Percentiles rank a stretch among this genome's conserved stretches.
Conservation (phyloP, 208 protist genomes). For the Leishmania tropica region DNA sequence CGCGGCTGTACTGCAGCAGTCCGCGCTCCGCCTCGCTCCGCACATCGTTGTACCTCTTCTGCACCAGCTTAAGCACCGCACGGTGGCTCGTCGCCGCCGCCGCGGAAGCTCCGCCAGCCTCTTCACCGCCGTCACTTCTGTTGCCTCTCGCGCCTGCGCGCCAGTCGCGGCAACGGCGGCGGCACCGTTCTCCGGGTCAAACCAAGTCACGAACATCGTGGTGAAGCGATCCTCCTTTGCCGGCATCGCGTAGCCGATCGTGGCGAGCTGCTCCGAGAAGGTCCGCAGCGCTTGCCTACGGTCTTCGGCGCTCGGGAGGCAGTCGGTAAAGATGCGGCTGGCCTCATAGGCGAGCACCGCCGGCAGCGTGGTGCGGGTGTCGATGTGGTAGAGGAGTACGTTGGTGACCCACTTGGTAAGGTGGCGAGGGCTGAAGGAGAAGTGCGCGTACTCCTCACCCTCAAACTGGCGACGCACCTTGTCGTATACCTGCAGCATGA, state of each 20-base stretch:
- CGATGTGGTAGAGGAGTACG: slow-evolving; percentile 93
- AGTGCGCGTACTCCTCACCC: slow-evolving; percentile 95
- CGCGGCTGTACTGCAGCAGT: slow-evolving; percentile 94
- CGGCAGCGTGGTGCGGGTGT: slow-evolving; percentile 85
- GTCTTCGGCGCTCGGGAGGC: slow-evolving; percentile 86
- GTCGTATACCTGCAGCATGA: slow-evolving; percentile 95
- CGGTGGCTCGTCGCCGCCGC: neutral
- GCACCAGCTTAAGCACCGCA: slow-evolving; percentile 45
- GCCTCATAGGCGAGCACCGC: slow-evolving; percentile 94
- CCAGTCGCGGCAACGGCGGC: neutral
- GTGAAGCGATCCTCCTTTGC: slow-evolving; percentile 71
- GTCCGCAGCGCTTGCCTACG: slow-evolving; percentile 64
- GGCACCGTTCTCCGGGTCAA: slow-evolving; percentile 29
- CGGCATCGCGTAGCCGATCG: slow-evolving; percentile 82
- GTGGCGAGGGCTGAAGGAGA: slow-evolving; percentile 96
- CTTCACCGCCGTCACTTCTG: neutral
- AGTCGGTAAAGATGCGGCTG: slow-evolving; percentile 94
- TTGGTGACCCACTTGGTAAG: slow-evolving; percentile 94
- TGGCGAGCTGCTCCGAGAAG: slow-evolving; percentile 82
- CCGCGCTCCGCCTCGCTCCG: slow-evolving; percentile 79
- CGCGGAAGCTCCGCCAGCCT: neutral
- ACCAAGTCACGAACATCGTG: slow-evolving; percentile 91
- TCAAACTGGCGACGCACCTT: slow-evolving; percentile 90
- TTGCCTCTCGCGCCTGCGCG: neutral
- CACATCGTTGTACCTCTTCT: slow-evolving; percentile 75